Evolutionary conservation across 768 basidiomycete genomes (phyloP), one percentile per base, ranked within the genome.

Genomic region (Pleurotus giganteus): DNA sequence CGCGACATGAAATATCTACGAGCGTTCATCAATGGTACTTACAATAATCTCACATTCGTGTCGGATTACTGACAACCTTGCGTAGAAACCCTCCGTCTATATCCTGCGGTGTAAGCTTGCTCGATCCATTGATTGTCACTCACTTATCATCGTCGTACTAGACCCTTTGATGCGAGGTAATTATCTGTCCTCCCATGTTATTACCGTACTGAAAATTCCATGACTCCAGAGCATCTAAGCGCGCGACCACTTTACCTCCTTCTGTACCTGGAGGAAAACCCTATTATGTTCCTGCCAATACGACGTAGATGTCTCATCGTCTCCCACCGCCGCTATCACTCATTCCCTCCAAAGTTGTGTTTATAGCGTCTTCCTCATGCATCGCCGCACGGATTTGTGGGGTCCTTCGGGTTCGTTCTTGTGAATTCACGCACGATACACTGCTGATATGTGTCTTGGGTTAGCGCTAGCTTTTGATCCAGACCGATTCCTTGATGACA

Each of bases 21-120:
- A 23, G 86, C 85, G 1, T 81, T 87, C 21, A 77, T 87, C 46
- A 86, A 87, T 58, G 84, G 84, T 84, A 19, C 11, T 69, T 47
- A 3, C 46, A 34, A 41, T 5, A 11, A 8, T n/a, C 11, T 50
- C 24, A n/a, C 26, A 15, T 26, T 5, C 3, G 3, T 46, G 27
- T 46, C 44, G 15, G 15, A 36, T 37, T n/a, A 15, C 36, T 34
- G 19, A 26, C 17, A 11, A 39, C 24, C 36, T 52, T 27, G 32
- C 13, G 29, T 36, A 73, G 72, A 74, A 63, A 71, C 70, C 0
- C 58, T 75, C 28, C 62, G 74, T 15, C 60, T 75, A 29, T 73
- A 69, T 47, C 74, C 74, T 1, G 49, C 67, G 28, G 74, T 70
- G 54, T 63, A 58, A 47, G 60, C 57, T 5, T 26, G 26, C 15